These are phyloP conservation scores for Nematodospora valgi DNA, from an alignment of 805 yeast genomes.

Conservation along the genomic window DNA sequence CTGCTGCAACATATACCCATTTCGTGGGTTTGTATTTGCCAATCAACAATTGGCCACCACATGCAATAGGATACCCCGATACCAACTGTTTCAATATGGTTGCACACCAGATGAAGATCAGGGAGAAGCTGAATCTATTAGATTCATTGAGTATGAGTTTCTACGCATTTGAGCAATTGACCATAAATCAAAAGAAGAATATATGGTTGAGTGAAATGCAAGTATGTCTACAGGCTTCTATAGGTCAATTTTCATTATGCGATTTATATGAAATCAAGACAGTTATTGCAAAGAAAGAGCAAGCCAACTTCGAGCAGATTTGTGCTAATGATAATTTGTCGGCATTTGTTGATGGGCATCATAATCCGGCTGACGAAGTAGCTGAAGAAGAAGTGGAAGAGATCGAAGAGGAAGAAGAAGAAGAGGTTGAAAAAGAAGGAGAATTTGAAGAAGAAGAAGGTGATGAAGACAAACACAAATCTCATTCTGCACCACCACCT, in stretches of 20 bases:
- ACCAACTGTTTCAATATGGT: conserved; percentile 8
- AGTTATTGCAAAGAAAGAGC: conserved; percentile 8
- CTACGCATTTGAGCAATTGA: conserved; percentile 8
- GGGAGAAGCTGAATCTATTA: conserved; percentile 5
- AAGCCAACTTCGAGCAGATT: conserved; percentile 10
- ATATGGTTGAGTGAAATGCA: conserved; percentile 10
- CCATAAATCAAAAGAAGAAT: conserved; percentile 5
- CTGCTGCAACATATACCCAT: conserved; percentile 8
- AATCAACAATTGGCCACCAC: conserved; percentile 11
- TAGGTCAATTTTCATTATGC: conserved; percentile 11
- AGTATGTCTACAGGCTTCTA: conserved; percentile 6
- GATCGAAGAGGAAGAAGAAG: conserved; percentile 2
- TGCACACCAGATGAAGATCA: not conserved
- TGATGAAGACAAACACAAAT: not conserved
- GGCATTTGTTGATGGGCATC: conserved; percentile 10
- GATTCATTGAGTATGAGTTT: conserved; percentile 7
- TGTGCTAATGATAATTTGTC: conserved; percentile 13
- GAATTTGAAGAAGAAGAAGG: not conserved
- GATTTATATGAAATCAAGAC: conserved; percentile 11
- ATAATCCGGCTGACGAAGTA: conserved; percentile 3
- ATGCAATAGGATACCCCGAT: conserved; percentile 6
- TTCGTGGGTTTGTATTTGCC: conserved; percentile 11
- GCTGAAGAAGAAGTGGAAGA: conserved; percentile 7
- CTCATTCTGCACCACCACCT: not conserved
- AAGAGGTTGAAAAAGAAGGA: conserved; percentile 1